phyloP scores from a whole-genome alignment of 306 rosid genomes.

The Quercus dentata region DNA sequence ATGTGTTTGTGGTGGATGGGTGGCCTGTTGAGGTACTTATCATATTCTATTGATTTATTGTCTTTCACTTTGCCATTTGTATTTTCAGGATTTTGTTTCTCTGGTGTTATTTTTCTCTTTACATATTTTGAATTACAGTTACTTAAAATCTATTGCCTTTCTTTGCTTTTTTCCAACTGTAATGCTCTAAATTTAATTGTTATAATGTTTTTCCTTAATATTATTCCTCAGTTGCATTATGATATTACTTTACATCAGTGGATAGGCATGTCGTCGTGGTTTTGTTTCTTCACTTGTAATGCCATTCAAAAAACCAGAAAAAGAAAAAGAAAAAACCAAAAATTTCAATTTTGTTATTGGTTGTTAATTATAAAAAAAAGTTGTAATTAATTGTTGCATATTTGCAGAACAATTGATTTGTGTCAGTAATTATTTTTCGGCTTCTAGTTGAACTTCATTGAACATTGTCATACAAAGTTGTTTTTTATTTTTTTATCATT shows the following conservation, averaged over 20 bases:
- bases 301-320: neutral
- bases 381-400: neutral
- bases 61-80: slow-evolving; percentile 1
- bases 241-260: neutral
- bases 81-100: slow-evolving; percentile 1
- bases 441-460: neutral
- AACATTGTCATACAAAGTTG: neutral
- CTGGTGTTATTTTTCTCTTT: neutral
- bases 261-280: neutral
- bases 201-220: neutral
- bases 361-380: neutral
- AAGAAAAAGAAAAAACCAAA: neutral
- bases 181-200: neutral
- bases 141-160: slow-evolving; percentile 10
- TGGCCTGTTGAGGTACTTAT: slow-evolving; percentile 57
- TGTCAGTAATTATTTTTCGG: neutral
- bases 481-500: neutral
- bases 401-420: neutral
- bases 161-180: slow-evolving; percentile 11
- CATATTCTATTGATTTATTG: neutral
- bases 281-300: neutral
- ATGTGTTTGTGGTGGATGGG: slow-evolving; percentile 67
- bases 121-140: neutral
- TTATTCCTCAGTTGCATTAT: neutral
- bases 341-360: neutral